A percentile compares a stretch with the other conserved stretches of the same genome.
Evolutionary conservation across 1,139 yeast species (phyloP).

Genomic region (Lodderomyces parapsilosis): DNA sequence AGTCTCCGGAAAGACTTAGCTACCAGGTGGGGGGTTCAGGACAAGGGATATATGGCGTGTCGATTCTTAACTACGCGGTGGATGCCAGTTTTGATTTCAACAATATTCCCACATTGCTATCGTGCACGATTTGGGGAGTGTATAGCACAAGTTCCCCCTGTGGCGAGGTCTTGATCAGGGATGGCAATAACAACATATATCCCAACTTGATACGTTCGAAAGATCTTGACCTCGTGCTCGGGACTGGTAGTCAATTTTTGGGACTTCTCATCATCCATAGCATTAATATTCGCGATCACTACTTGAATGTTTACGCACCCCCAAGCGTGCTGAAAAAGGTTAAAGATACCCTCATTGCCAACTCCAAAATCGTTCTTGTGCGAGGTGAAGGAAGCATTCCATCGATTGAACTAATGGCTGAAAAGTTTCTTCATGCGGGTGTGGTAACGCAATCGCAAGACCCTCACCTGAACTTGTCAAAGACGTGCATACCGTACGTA

Average conservation of each 20-base stretch:
- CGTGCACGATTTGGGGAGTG: conserved; percentile 54
- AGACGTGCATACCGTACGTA: conserved; percentile 45
- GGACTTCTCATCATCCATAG: conserved; percentile 64
- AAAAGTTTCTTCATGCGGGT: conserved; percentile 16
- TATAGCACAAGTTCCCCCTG: conserved; percentile 20
- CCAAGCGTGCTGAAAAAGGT: conserved; percentile 14
- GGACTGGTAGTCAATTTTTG: conserved; percentile 15
- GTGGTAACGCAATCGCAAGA: neutral
- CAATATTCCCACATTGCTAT: conserved; percentile 47
- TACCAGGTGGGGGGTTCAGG: conserved; percentile 17
- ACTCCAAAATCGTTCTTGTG: conserved; percentile 45
- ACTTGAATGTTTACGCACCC: conserved; percentile 63
- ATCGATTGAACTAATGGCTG: conserved; percentile 30
- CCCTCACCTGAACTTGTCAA: neutral
- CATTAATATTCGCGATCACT: conserved; percentile 39
- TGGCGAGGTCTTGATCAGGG: neutral
- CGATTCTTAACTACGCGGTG: conserved; percentile 34
- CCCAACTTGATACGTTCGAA: neutral
- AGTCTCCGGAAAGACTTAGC: conserved; percentile 51
- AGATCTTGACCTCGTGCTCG: neutral
- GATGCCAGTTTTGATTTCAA: conserved; percentile 25
- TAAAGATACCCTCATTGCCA: conserved; percentile 20
- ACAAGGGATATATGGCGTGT: conserved; percentile 37
- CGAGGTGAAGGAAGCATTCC: conserved; percentile 66
- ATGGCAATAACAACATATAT: neutral